phyloP scores from a whole-genome alignment of 495 filamentous ascomycete genomes.

The Annulohypoxylon bovei region DNA sequence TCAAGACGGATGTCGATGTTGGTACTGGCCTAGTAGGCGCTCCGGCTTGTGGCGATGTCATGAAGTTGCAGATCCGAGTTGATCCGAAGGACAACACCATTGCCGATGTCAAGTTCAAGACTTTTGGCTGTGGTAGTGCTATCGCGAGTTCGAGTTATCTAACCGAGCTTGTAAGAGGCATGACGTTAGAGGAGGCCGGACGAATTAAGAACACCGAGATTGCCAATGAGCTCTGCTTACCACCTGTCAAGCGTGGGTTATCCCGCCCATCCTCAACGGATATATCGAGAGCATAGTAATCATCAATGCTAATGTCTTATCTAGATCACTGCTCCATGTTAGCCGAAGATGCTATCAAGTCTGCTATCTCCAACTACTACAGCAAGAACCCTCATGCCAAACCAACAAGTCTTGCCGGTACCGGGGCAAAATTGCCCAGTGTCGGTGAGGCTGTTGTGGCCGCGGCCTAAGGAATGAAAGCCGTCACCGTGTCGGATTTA shows the following conservation, averaged over 20 bases:
- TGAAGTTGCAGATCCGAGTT: constrained; percentile 98
- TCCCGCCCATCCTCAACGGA: background rate
- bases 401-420: constrained; percentile 78
- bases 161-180: constrained; percentile 91
- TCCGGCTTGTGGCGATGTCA: constrained; percentile 94
- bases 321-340: constrained; percentile 98
- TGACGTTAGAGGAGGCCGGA: constrained; percentile 93
- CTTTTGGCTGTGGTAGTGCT: constrained; percentile 95
- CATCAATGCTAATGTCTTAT: constrained; percentile 31
- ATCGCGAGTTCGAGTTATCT: constrained; percentile 92
- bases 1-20: constrained; percentile 86
- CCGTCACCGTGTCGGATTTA: background rate
- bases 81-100: constrained; percentile 90
- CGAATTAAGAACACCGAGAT: constrained; percentile 97
- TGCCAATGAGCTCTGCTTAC: constrained; percentile 93
- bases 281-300: background rate
- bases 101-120: constrained; percentile 96
- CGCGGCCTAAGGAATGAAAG: constrained; percentile 16
- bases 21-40: constrained; percentile 97
- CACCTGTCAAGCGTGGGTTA: constrained; percentile 86
- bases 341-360: constrained; percentile 99
- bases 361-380: constrained; percentile 98
- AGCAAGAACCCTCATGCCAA: constrained; percentile 88
- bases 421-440: constrained; percentile 63
- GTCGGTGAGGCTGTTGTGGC: constrained; percentile 31